Evolutionary conservation across 73 alveolate genomes (phyloP), one percentile per base, ranked within the genome.

Genomic region (Paramecium caudatum): DNA sequence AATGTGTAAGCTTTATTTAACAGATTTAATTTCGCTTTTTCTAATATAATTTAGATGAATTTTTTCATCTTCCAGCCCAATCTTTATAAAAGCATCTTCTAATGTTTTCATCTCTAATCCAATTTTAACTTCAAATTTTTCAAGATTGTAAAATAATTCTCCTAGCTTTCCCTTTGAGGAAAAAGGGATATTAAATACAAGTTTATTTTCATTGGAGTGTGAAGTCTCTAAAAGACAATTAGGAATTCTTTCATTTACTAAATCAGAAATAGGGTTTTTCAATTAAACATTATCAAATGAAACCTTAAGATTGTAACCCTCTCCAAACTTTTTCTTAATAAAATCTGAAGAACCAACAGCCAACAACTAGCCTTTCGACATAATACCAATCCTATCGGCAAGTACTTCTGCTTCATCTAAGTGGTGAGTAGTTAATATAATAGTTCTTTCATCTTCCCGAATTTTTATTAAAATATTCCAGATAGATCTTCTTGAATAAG

Each of bases 71-170:
- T 86, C 93, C 13, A 86, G 15, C 9, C 93, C 98, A 12, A 97
- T 98, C 90, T 93, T 96, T 1, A 98, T 93, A 91, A 97, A 98
- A 0, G 98, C 99, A 82, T 98, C 99, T 95, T 98, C 99, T 55
- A 98, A 93, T 25, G 99, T 97, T 19, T 99, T 96, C 93, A 98
- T 94, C 10, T 96, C 94, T 4, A 95, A 88, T 12, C 90, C 78
- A 0, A 95, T 82, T 61, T 9, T 32, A 39, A 61, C 32, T 90
- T 86, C 6, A 84, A 84, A 9, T 15, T 12, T 48, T 94, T 97
- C 61, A 88, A 90, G n/a, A 49, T 80, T 23, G 23, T 61, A 30
- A 68, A 95, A 95, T 47, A 94, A 90, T 9, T 91, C 82, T 49
- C 70, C 68, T 70, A 94, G 92, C 13, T 69, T 37, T 25, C 55